Conservation (phyloP, 176 grass and related monocot species). For the Tillandsia fasciculata region DNA sequence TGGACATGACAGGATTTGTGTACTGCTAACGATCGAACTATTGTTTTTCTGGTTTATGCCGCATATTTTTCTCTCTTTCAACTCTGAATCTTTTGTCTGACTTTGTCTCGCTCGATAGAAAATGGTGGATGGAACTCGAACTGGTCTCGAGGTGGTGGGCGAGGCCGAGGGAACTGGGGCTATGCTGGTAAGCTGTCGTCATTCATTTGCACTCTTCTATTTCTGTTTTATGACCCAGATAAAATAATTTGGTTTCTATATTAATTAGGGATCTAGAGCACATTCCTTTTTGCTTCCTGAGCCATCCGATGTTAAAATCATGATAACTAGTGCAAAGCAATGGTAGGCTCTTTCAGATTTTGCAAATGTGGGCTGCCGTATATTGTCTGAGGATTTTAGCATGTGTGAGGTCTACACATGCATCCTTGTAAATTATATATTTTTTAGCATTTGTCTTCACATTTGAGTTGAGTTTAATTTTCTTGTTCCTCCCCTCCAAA, state of each 20-base stretch:
- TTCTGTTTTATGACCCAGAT: not conserved
- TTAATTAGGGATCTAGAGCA: too few relatives aligned
- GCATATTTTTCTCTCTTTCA: not conserved
- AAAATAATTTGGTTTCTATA: not conserved
- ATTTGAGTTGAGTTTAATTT: not conserved
- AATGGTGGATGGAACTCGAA: constrained; percentile 79
- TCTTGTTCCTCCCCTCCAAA: not conserved
- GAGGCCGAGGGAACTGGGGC: constrained; percentile 65
- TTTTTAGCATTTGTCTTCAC: constrained; percentile 3
- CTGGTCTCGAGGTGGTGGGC: constrained; percentile 41
- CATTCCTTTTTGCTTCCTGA: too few relatives aligned
- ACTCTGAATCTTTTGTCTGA: not conserved
- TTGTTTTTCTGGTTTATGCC: not conserved
- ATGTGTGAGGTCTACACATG: too few relatives aligned
- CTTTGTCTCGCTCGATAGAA: constrained; percentile 21
- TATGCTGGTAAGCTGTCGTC: constrained; percentile 48
- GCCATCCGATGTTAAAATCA: too few relatives aligned
- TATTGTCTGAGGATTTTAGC: too few relatives aligned
- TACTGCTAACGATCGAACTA: not conserved
- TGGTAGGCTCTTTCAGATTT: too few relatives aligned
- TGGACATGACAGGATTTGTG: too few relatives aligned
- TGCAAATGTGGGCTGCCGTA: too few relatives aligned
- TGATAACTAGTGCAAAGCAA: too few relatives aligned
- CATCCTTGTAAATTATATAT: constrained; percentile 5
- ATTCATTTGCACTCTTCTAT: not conserved